Conservation (phyloP, 345 rosid species). For the Pseudoturritis turrita region DNA sequence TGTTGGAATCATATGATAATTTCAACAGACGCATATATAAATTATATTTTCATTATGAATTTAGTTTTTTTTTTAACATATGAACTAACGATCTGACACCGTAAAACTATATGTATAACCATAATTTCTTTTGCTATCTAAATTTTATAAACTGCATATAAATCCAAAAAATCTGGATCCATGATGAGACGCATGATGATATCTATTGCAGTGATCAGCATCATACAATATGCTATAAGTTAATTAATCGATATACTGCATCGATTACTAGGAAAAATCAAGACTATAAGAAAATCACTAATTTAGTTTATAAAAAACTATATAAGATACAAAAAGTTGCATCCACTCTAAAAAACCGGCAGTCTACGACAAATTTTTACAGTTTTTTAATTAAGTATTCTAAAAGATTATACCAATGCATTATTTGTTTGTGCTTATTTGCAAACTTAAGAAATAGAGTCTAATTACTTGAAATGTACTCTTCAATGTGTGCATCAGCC, state of each 20-base stretch:
- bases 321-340: not conserved
- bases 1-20: conserved; percentile 25
- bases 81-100: not conserved
- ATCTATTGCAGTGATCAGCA: not conserved
- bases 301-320: not conserved
- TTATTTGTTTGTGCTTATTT: not conserved
- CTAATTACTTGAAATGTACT: conserved; percentile 1
- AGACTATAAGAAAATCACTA: not conserved
- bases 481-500: not conserved
- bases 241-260: not conserved
- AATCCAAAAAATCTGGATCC: not conserved
- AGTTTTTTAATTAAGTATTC: too few relatives aligned
- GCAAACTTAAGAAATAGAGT: not conserved
- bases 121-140: not conserved
- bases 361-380: too few relatives aligned
- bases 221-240: not conserved
- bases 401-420: not conserved
- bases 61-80: too few relatives aligned
- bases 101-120: not conserved
- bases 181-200: not conserved
- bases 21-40: not conserved
- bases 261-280: not conserved
- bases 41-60: not conserved
- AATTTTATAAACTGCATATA: not conserved
- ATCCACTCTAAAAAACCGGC: too few relatives aligned